Conservation (phyloP, 2,329 filamentous ascomycete genomes). For the Aspergillus ustus region DNA sequence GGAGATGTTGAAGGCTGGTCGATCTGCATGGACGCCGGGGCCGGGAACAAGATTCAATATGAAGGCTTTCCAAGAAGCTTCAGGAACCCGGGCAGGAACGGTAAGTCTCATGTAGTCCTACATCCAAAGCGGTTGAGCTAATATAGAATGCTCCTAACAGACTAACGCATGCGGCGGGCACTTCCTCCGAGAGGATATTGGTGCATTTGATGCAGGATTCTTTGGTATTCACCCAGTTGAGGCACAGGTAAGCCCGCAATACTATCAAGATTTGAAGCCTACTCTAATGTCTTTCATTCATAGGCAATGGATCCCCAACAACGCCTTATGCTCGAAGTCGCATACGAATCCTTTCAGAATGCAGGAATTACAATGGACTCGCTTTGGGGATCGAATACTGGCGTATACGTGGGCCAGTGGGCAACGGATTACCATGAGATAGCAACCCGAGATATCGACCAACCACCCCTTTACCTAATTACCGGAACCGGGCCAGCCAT, state of each 20-base stretch:
- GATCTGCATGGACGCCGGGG: conserved; percentile 13
- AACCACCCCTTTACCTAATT: conserved; percentile 9
- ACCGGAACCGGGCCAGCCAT: conserved; percentile 15
- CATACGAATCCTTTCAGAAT: conserved; percentile 13
- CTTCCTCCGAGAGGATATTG: conserved; percentile 12
- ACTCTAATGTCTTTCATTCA: not conserved
- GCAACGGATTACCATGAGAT: conserved; percentile 14
- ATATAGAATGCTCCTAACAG: not conserved
- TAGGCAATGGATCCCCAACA: conserved; percentile 17
- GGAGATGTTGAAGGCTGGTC: conserved; percentile 14
- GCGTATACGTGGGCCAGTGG: conserved; percentile 11
- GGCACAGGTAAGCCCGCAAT: conserved; percentile 4
- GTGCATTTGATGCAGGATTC: conserved; percentile 11
- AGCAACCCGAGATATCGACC: conserved; percentile 10
- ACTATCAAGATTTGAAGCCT: not conserved
- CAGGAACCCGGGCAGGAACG: conserved; percentile 10
- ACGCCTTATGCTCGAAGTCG: conserved; percentile 10
- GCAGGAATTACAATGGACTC: conserved; percentile 13
- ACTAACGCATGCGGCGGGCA: conserved; percentile 15
- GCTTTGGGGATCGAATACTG: conserved; percentile 10
- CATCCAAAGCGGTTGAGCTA: not conserved
- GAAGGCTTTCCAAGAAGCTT: conserved; percentile 14
- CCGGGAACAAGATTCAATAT: conserved; percentile 14
- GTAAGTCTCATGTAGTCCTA: not conserved
- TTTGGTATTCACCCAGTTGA: conserved; percentile 9